Conservation (phyloP, 1,284 basidiomycete genomes). For the Naganishia sp. region DNA sequence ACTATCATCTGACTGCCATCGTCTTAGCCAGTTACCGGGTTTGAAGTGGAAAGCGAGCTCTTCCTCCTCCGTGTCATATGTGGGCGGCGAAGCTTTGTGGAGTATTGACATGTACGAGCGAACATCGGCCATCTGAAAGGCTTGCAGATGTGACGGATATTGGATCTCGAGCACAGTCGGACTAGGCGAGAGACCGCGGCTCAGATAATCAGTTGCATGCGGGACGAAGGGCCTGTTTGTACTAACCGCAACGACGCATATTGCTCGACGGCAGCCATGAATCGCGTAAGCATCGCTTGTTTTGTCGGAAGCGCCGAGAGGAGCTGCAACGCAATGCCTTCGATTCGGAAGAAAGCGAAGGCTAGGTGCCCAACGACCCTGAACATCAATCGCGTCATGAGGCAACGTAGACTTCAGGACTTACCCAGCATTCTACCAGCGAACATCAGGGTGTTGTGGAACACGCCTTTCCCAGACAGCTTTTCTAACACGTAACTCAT, state of each 20-base stretch:
- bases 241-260: conserved; percentile 3
- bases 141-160: conserved; percentile 48
- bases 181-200: background rate
- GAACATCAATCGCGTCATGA: background rate
- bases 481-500: conserved; percentile 58
- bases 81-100: conserved; percentile 39
- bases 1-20: conserved; percentile 58
- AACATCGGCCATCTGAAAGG: conserved; percentile 50
- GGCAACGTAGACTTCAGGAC: conserved; percentile 6
- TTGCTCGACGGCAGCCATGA: conserved; percentile 38
- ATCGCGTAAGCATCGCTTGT: conserved; percentile 53
- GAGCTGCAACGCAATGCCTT: conserved; percentile 57
- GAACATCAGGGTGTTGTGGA: conserved; percentile 59
- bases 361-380: conserved; percentile 39
- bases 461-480: conserved; percentile 58
- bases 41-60: conserved; percentile 54
- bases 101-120: conserved; percentile 49
- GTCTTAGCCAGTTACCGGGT: conserved; percentile 55
- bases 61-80: conserved; percentile 45
- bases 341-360: conserved; percentile 58
- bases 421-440: conserved; percentile 55
- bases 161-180: conserved; percentile 7
- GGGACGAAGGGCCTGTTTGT: background rate
- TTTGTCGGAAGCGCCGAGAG: conserved; percentile 56
- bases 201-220: background rate